A percentile compares a stretch with the other conserved stretches of the same genome.
Evolutionary conservation across 441 rosid genomes (phyloP).

Genomic region (Populus hybrid): DNA sequence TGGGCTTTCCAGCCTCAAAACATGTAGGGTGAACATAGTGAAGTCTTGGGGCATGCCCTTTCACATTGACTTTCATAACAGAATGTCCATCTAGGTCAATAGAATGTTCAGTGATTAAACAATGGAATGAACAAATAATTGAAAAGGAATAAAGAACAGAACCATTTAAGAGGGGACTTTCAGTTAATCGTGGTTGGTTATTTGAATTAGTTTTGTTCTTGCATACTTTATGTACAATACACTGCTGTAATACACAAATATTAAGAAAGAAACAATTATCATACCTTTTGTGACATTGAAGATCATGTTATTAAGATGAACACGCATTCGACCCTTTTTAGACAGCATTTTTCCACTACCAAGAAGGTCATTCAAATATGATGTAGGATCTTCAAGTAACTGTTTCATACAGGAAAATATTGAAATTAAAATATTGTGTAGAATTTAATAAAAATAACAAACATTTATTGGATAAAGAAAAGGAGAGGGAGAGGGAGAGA

Average conservation of each 20-base stretch:
- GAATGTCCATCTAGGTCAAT: constrained; percentile 60
- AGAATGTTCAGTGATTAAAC: constrained; percentile 19
- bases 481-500: not conserved
- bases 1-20: constrained; percentile 94
- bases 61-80: constrained; percentile 47
- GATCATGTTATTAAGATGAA: constrained; percentile 65
- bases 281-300: constrained; percentile 67
- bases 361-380: constrained; percentile 60
- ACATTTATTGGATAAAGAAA: not conserved
- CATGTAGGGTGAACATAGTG: constrained; percentile 82
- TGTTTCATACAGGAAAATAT: constrained; percentile 33
- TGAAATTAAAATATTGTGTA: constrained; percentile 12
- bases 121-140: not conserved
- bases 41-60: constrained; percentile 62
- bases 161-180: not conserved
- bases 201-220: not conserved
- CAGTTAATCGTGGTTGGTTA: not conserved
- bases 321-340: constrained; percentile 66
- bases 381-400: constrained; percentile 73
- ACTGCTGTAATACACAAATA: not conserved
- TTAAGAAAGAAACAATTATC: constrained; percentile 5
- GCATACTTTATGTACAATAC: not conserved
- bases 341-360: constrained; percentile 71
- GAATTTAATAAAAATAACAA: not conserved
- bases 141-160: not conserved